Evolutionary conservation across 352 stramenopile species (phyloP), one percentile per base, ranked within the genome.

Genomic region (Globisporangium radiosum): DNA sequence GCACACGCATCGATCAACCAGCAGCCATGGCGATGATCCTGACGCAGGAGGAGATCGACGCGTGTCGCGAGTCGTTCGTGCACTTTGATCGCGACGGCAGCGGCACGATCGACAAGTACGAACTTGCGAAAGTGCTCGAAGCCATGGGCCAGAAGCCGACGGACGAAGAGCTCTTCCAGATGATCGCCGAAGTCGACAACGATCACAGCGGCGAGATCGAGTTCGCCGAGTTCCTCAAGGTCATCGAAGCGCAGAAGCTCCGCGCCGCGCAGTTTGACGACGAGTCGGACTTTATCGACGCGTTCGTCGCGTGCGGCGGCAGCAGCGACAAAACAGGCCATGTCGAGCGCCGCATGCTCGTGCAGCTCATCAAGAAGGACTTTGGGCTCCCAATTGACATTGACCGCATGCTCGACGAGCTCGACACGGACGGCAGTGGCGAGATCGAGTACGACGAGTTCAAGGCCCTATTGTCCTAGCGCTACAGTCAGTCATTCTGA

Each of bases 401-500:
- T 54, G 94, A 98, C 60, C 84, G 97, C 48, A 94, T 99, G 75
- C 88, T 98, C 44, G 89, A 98, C 64, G 94, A 97, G 61, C 91
- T 98, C 44, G 95, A 98, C 66, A 96, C 83, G 40, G 90, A 98
- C 73, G 87, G 89, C 17, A 96, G 76, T 47, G 94, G 94, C 59
- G 90, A 98, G 72, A 98, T 98, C 55, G 92, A 98, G 67, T 98
- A 97, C 78, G 89, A 97, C 42, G 95, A 98, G 71, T 98, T 98
- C 75, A 97, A 97, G 58, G 81, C 88, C 11, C 73, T 98, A 58
- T 67, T 98, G 13, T 97, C 87, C 7, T 83, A 50, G 45, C 45
- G 25, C 25, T 33, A 33, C 19, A 25, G 19, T 25, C 25, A 33
- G 25, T 33, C 25, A 33, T 33, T 33, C 25, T 3, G 25, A 33